Evolutionary conservation across 163 green algal species (phyloP), one percentile per base, ranked within the genome.

Genomic region (Coccomyxa subellipsoidea): DNA sequence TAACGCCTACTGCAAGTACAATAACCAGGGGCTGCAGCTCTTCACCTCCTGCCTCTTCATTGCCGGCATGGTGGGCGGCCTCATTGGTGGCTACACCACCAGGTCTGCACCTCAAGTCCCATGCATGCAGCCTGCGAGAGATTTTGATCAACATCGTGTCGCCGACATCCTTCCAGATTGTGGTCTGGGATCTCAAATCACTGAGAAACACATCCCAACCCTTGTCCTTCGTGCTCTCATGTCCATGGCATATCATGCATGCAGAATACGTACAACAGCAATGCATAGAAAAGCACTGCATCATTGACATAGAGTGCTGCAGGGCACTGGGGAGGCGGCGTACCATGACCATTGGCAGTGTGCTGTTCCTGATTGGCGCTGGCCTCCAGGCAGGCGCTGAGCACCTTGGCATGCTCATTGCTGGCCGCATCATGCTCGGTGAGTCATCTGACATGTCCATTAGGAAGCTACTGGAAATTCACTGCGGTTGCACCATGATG

Each of bases 341-440:
- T 7, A 77, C 70, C 32, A 77, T 77, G 70, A 38, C 34, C 34
- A 37, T 83, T 27, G 84, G 81, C 15, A 80, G 85, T 38, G 27
- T 85, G 34, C 82, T 81, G 77, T 93, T 93, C 82, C 78, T 92
- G 7, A 78, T 88, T 29, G 91, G 88, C 29, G 86, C 87, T 7
- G 88, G 73, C 18, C 81, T 94, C 31, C 82, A 86, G 27, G 79
- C 83, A 5, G 83, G 69, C 29, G 90, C 90, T 21, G 54, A 88
- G 4, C 54, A 66, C 0, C 79, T 90, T 18, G 69, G 66, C 39
- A 90, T 92, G 90, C 89, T 94, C 27, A 81, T 93, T 47, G 72
- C 90, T 2, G 91, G 91, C 29, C 89, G 91, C 71, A 75, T 93
- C 32, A 78, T 89, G 47, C 84, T 94, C 29, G 91, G 47, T 59